Evolutionary conservation across 2,329 filamentous ascomycete species (phyloP), one percentile per base, ranked within the genome.

Genomic region (Albophoma yamanashiensis): DNA sequence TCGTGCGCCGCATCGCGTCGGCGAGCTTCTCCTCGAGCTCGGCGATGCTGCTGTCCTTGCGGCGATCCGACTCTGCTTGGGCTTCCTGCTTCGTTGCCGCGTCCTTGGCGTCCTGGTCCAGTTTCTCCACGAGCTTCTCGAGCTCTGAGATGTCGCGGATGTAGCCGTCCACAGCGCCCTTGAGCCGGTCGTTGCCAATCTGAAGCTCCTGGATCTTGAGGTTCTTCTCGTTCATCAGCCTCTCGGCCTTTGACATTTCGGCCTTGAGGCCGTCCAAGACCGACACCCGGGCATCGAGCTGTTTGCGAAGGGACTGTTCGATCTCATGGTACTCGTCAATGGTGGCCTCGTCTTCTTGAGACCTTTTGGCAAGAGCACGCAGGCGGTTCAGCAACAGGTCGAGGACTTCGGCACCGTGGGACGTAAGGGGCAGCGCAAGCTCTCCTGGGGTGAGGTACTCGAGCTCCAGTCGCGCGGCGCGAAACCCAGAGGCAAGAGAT

Each of bases 361-460:
- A 73, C 58, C 74, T 75, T 52, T 74, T 75, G 1, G 79, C 72
- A 39, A 86, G 75, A 17, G 75, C 73, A 2, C 81, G 78, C 2
- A 87, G 75, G 0, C 78, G 74, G 0, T 67, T 67, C 0, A 86
- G 75, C 6, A 86, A 68, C 15, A 85, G 75, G 60, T 83, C 81
- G 0, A 87, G 75, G 0, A 87, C 76, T 58, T 82, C 77, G 0
- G 79, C 79, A 2, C 83, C 83, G 57, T 79, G 78, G 0, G 78
- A 78, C 0, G 76, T 77, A 0, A 84, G 71, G 0, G 82, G 81
- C 0, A 84, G 74, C 0, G 76, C 66, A n/a, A 80, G 73, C 67
- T 87, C 84, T 7, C 83, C 84, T 0, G 84, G 84, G 0, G 78
- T 81, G 25, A 86, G 75, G 65, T 86, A 86, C 68, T 87, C 84